Percentiles rank a stretch among this genome's conserved stretches.
Evolutionary conservation across 225 moss, liverwort and hornwort species (phyloP).

Genomic region (Antitrichia curtipendula): DNA sequence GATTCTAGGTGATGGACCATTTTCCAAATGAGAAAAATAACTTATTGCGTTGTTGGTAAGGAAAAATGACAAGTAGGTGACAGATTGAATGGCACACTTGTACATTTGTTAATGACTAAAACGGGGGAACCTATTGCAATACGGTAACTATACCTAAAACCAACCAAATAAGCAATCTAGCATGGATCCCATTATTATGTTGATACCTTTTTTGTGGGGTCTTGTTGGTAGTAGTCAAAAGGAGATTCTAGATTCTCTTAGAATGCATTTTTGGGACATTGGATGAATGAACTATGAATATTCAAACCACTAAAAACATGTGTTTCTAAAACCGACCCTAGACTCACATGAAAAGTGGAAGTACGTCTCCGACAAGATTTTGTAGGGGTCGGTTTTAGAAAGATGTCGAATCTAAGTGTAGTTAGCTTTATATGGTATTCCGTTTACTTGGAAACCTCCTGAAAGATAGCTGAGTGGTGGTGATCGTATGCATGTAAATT

Average conservation of each 20-base stretch:
- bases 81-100: too few species aligned
- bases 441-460: neutral
- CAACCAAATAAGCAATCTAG: too few species aligned
- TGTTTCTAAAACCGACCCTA: neutral
- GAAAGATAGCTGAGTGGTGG: neutral
- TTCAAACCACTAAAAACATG: neutral
- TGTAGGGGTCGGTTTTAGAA: neutral
- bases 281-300: neutral
- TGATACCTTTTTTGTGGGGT: too few species aligned
- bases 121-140: too few species aligned
- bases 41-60: too few species aligned
- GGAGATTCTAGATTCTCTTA: rapidly evolving
- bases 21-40: too few species aligned
- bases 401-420: neutral
- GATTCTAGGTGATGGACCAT: too few species aligned
- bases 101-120: too few species aligned
- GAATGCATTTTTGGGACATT: rapidly evolving
- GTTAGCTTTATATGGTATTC: neutral
- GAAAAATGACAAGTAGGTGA: too few species aligned
- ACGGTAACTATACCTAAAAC: too few species aligned
- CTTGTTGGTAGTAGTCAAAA: too few species aligned
- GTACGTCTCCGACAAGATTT: neutral
- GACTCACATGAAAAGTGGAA: neutral
- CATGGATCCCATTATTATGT: too few species aligned
- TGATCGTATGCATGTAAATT: neutral